Percentiles rank a stretch among this genome's conserved stretches.
Conservation (phyloP, 495 filamentous ascomycete species). For the Ramalina intermedia region DNA sequence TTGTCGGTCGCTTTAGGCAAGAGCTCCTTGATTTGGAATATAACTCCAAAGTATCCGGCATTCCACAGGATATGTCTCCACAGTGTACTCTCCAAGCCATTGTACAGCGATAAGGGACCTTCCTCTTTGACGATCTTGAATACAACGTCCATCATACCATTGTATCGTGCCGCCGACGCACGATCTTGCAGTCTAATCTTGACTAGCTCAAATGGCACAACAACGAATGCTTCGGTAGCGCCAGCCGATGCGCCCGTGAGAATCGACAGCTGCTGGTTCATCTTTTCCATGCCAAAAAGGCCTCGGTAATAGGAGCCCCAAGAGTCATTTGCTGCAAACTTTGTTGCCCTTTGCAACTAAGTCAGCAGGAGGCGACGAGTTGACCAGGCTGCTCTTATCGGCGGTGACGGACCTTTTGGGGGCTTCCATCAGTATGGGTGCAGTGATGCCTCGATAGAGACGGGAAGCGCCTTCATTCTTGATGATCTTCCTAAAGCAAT, state of each 20-base stretch:
- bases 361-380: not conserved
- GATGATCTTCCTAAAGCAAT: slow-evolving; percentile 94
- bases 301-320: slow-evolving; percentile 88
- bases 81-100: slow-evolving; percentile 86
- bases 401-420: slow-evolving; percentile 51
- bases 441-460: slow-evolving; percentile 87
- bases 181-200: slow-evolving; percentile 95
- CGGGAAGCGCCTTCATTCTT: slow-evolving; percentile 81
- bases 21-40: slow-evolving; percentile 82
- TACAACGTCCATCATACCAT: slow-evolving; percentile 82
- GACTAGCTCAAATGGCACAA: slow-evolving; percentile 87
- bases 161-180: slow-evolving; percentile 87
- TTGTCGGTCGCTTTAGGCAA: slow-evolving; percentile 70
- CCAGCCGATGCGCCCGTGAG: slow-evolving; percentile 90
- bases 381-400: too few relatives aligned
- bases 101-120: slow-evolving; percentile 81
- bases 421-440: slow-evolving; percentile 96
- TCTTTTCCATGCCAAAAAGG: slow-evolving; percentile 66
- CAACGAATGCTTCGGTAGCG: slow-evolving; percentile 89
- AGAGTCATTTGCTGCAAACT: slow-evolving; percentile 96
- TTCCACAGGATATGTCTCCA: slow-evolving; percentile 99
- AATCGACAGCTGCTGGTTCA: slow-evolving; percentile 78
- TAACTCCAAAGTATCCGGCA: slow-evolving; percentile 93
- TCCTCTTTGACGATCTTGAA: slow-evolving; percentile 71
- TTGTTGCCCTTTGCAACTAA: slow-evolving; percentile 54